Conservation (phyloP, 768 basidiomycete species). For the Boletus huronensis region DNA sequence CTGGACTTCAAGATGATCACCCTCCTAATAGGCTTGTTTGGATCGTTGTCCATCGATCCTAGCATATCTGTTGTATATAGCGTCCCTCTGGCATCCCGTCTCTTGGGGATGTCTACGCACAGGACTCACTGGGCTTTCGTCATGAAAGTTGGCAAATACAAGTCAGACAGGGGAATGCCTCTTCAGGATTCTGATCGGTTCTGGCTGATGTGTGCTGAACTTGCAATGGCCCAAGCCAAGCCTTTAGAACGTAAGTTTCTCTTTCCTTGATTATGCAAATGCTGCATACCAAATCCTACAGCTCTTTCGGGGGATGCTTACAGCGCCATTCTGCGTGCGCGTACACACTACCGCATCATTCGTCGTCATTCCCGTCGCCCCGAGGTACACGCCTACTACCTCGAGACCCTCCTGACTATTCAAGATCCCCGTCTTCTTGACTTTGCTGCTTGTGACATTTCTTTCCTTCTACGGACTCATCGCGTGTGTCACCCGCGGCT, state of each 20-base stretch:
- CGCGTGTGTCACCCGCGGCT: constrained; percentile 34
- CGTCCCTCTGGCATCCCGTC: constrained; percentile 28
- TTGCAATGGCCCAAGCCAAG: constrained; percentile 29
- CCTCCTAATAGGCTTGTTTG: constrained; percentile 46
- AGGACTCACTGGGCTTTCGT: constrained; percentile 50
- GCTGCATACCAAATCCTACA: constrained; percentile 11
- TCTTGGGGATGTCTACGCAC: constrained; percentile 16
- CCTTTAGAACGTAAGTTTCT: constrained; percentile 13
- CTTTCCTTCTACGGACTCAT: constrained; percentile 32
- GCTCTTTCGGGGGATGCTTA: constrained; percentile 8
- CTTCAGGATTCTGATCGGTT: constrained; percentile 49
- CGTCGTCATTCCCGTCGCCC: constrained; percentile 35
- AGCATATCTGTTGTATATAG: constrained; percentile 25
- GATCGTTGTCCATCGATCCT: constrained; percentile 42
- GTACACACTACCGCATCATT: constrained; percentile 39
- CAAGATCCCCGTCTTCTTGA: constrained; percentile 27
- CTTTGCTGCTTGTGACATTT: constrained; percentile 35
- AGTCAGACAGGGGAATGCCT: constrained; percentile 33
- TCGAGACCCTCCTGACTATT: constrained; percentile 38
- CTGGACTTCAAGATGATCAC: constrained; percentile 38
- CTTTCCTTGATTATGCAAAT: background rate
- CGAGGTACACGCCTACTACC: constrained; percentile 47
- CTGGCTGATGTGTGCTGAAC: constrained; percentile 55
- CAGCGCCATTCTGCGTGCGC: constrained; percentile 32
- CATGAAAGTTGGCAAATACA: constrained; percentile 43